Evolutionary conservation across 2,329 filamentous ascomycete genomes (phyloP), one percentile per base, ranked within the genome.

Genomic region (Chlorencoelia australis): DNA sequence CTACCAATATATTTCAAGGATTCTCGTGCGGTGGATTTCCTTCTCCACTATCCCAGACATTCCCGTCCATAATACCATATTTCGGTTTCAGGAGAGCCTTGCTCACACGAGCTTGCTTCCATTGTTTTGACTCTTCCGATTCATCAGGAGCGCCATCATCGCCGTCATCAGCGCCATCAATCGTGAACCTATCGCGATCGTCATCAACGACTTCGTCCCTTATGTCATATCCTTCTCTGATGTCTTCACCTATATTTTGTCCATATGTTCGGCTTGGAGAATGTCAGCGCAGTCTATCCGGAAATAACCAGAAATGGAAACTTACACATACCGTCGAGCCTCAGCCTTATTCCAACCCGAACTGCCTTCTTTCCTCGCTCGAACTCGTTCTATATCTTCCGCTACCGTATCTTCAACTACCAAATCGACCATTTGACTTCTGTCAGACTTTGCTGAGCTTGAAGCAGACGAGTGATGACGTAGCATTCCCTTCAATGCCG

Each of bases 391-490:
- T 30, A 71, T 62, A 37, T 75, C 67, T 51, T 80, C 76, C 5
- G 74, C 75, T 30, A 73, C 57, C 29, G 59, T 66, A 51, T 82
- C 74, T 59, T 81, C 75, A 7, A 82, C 72, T 0, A 81, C 69
- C 4, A 82, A 59, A 52, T 82, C 77, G 8, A 82, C 76, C 4
- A 82, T 60, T 47, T 82, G 77, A 45, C 73, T 75, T 42, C 63
- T 64, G 45, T 70, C 68, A 1, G 74, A 78, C 40, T 69, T 67
- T 7, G 53, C 57, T 5, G 65, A 67, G 41, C 59, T 62, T 3
- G 64, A 59, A n/a, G 59, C 61, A 16, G 64, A 63, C 5, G 71
- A 73, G 31, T 69, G 54, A 40, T 65, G 61, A 28, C 63, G 61
- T 11, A 67, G 51, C 39, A 68, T 52, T 18, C 48, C 57, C 38